Percentiles rank a stretch among this genome's conserved stretches.
Evolutionary conservation across 805 yeast genomes (phyloP).

Genomic region (Starmera pachycereana): DNA sequence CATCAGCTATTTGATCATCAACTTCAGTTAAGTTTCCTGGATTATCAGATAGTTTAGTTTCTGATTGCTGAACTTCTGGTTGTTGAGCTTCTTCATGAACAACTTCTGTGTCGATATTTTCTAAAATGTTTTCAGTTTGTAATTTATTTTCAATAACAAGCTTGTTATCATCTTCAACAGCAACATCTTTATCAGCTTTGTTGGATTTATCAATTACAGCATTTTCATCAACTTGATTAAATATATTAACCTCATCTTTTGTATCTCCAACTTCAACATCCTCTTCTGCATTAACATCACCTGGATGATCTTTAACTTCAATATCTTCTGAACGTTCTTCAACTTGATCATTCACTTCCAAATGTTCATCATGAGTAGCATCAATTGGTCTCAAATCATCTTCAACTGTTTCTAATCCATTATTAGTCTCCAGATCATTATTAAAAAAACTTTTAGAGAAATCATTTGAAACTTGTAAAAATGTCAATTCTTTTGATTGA

Average conservation of each 20-base stretch:
- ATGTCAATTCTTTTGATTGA: constrained; percentile 1
- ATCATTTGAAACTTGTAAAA: constrained; percentile 9
- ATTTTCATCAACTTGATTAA: neutral
- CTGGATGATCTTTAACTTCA: neutral
- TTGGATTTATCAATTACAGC: neutral
- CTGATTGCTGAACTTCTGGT: too few relatives aligned
- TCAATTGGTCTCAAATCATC: constrained; percentile 1
- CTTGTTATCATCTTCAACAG: neutral
- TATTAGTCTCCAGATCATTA: neutral
- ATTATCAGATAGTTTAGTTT: too few relatives aligned
- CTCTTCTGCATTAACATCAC: neutral
- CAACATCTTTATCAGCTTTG: neutral
- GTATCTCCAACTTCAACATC: neutral
- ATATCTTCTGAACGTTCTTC: neutral
- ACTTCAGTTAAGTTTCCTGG: neutral
- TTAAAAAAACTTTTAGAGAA: constrained; percentile 5
- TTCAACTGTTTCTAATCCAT: neutral
- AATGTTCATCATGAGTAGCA: neutral
- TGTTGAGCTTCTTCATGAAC: too few relatives aligned
- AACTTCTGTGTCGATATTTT: too few relatives aligned
- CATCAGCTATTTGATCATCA: neutral
- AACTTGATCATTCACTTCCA: neutral
- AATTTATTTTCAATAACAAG: neutral
- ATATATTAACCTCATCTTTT: neutral
- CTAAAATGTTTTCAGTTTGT: neutral